phyloP scores from a whole-genome alignment of 495 filamentous ascomycete species.

The Amphirosellinia nigrospora region DNA sequence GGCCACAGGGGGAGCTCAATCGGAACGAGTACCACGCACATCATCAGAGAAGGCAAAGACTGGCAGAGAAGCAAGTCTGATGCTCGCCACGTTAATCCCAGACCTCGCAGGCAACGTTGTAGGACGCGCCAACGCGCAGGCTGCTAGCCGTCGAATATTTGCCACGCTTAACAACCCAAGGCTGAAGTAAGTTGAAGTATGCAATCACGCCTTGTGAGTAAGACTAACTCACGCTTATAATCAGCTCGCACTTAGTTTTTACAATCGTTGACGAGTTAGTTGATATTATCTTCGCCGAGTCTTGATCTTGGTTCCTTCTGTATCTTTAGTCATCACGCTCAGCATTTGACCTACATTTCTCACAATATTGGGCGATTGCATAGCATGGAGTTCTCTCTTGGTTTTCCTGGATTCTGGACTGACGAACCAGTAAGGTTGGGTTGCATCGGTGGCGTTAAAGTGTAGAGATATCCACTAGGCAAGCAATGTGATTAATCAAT shows the following conservation, averaged over 20 bases:
- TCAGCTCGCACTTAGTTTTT: conserved; percentile 76
- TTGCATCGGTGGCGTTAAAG: conserved; percentile 25
- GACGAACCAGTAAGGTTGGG: not conserved
- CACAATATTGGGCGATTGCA: conserved; percentile 23
- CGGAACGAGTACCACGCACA: conserved; percentile 62
- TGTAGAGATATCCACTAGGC: conserved; percentile 4
- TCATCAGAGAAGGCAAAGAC: conserved; percentile 71
- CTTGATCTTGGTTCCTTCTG: conserved; percentile 23
- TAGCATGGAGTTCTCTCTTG: conserved; percentile 20
- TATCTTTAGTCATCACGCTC: not conserved
- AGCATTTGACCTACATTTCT: not conserved
- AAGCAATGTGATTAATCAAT: conserved; percentile 2
- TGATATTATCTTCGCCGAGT: conserved; percentile 69
- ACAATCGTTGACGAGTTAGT: conserved; percentile 81
- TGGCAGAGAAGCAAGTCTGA: conserved; percentile 74
- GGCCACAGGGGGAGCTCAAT: conserved; percentile 71
- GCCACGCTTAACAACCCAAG: conserved; percentile 81
- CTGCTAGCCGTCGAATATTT: conserved; percentile 78
- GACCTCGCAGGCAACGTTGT: conserved; percentile 84
- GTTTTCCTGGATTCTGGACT: not conserved
- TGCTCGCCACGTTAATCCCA: conserved; percentile 82
- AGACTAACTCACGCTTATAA: not conserved
- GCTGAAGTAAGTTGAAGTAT: conserved; percentile 62
- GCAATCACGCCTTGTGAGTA: not conserved
- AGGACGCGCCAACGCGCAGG: conserved; percentile 82